Base-by-base conservation (phyloP, 768 basidiomycete species). In the Paxillus ammoniavirescens region DNA sequence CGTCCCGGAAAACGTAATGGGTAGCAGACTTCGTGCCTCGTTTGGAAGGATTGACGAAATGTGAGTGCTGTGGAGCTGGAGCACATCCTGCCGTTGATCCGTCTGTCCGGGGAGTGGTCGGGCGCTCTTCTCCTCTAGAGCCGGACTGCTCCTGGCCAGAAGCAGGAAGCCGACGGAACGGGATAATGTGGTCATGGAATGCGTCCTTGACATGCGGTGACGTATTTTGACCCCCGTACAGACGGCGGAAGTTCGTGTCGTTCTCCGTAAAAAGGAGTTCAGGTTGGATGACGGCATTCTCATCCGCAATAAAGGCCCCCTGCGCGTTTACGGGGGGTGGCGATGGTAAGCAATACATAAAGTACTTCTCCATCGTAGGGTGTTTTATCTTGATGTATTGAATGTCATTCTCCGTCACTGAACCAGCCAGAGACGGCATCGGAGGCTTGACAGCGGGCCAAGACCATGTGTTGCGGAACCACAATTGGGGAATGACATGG, bases 381-480 rank as follows among this genome's bases (percentile, higher is more conserved):
- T 98, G 93, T 47, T 81, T 82, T 3, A 84, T 87, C 38, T 82
- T 83, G 61, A 94, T 77, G 53, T 80, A 81, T 55, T 79, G 81
- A 52, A 80, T 75, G 31, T 83, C 80, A 38, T 69, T 63, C 48
- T 78, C 76, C 40, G 78, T 72, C 18, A 53, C 66, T 4, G 84
- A 82, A 4, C 79, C 82, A 36, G 71, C 75, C 61, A 93, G 72
- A 8, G 70, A 74, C 35, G 89, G 87, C 74, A 83, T 83, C 0
- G 79, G 74, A 7, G 88, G 87, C 54, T 83, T 83, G 36, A 85
- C 80, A 9, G 77, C 58, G 8, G 81, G 77, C 97, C 97, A 99
- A 1, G 97, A 98, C 97, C 97, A 99, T 30, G 92, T 95, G 70
- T 99, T 99, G 18, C 93, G 86, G 76, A 98, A 99, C 89, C 91